A percentile compares a stretch with the other conserved stretches of the same genome.
phyloP scores from a whole-genome alignment of 2,329 filamentous ascomycete species.

The Cylindrodendrum hubeiense region DNA sequence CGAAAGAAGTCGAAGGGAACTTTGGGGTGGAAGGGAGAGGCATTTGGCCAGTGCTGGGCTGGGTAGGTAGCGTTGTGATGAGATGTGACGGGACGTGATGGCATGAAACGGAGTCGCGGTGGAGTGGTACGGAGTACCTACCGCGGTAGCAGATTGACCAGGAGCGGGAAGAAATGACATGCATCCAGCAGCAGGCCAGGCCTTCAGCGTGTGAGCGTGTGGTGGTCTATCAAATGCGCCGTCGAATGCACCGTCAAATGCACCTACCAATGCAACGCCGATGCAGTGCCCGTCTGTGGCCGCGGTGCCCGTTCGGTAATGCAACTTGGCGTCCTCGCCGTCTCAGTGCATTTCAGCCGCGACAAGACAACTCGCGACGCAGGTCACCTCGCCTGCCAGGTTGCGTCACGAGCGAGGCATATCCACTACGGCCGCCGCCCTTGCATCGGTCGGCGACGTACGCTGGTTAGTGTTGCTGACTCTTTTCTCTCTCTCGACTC shows the following conservation, averaged over 20 bases:
- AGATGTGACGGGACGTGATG: not conserved
- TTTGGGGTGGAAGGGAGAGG: not conserved
- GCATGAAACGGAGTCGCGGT: not conserved
- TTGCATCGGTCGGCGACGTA: not conserved
- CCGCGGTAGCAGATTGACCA: not conserved
- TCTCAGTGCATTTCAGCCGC: not conserved
- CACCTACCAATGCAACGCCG: too few species aligned
- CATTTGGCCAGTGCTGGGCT: too few species aligned
- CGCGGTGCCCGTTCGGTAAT: not conserved
- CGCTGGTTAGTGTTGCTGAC: not conserved
- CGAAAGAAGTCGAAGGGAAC: not conserved
- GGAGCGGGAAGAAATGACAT: slow-evolving; percentile 1
- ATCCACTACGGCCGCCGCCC: not conserved
- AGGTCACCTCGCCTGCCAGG: not conserved
- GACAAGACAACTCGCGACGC: not conserved
- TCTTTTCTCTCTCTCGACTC: not conserved
- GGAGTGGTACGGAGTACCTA: too few species aligned
- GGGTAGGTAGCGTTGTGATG: too few species aligned
- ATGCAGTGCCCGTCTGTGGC: too few species aligned
- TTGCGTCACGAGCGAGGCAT: not conserved
- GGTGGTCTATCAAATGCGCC: not conserved
- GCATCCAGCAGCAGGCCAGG: not conserved
- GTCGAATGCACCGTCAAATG: not conserved
- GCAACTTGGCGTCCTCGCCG: not conserved
- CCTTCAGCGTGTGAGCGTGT: not conserved